phyloP scores from a whole-genome alignment of 176 grass and related monocot species.

The Oryza meyeriana region DNA sequence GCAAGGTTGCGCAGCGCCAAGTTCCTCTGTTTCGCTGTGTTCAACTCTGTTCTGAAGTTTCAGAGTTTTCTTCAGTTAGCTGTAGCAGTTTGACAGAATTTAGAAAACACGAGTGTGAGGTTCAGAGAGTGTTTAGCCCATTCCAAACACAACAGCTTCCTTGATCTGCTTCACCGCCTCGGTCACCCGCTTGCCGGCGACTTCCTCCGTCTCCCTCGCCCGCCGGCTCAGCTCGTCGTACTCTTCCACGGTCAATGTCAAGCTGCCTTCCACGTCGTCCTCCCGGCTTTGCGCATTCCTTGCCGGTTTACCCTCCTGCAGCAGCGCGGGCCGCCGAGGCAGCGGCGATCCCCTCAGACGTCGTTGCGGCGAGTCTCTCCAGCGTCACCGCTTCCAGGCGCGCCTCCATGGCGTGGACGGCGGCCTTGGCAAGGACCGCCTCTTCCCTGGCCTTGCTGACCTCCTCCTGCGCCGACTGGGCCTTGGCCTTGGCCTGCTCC shows the following conservation, averaged over 20 bases:
- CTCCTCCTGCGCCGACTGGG: slow-evolving; percentile 42
- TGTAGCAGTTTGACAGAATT: no score
- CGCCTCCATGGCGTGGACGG: slow-evolving; percentile 33
- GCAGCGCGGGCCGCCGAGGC: slow-evolving; percentile 41
- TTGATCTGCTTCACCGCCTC: slow-evolving; percentile 59
- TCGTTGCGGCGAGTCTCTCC: slow-evolving; percentile 55
- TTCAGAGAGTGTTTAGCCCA: no score
- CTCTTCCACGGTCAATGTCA: slow-evolving; percentile 48
- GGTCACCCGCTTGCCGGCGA: slow-evolving; percentile 35
- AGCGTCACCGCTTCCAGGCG: slow-evolving; percentile 44
- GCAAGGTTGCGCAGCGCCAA: no score
- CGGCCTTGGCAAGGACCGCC: slow-evolving; percentile 34
- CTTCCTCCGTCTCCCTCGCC: slow-evolving; percentile 56
- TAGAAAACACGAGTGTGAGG: no score
- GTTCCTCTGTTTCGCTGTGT: no score
- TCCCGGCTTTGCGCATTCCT: background rate
- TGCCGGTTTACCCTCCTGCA: slow-evolving; percentile 4
- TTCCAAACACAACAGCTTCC: no score
- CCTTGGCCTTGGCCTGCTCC: slow-evolving; percentile 42
- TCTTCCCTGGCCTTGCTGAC: slow-evolving; percentile 46
- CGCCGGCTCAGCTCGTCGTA: slow-evolving; percentile 61
- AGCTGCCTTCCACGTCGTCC: background rate
- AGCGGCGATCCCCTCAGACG: slow-evolving; percentile 41
- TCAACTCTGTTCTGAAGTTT: no score
- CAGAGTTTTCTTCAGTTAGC: no score